Evolutionary conservation across 2,329 filamentous ascomycete genomes (phyloP).

Genomic region (Monosporascus cannonballus): DNA sequence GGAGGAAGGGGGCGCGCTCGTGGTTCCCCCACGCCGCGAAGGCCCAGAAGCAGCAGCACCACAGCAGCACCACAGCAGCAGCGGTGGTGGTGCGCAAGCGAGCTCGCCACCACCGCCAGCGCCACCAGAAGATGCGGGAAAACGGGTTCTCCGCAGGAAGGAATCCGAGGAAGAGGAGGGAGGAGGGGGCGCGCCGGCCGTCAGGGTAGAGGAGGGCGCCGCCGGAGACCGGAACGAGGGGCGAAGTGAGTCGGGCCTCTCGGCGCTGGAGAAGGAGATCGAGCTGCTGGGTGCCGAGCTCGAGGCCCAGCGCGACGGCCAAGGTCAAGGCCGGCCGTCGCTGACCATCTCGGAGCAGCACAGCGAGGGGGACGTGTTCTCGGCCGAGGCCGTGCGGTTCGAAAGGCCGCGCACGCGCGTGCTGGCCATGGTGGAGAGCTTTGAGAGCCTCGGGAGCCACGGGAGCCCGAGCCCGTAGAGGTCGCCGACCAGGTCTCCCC

Average conservation of each 20-base stretch:
- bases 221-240: neutral
- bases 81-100: neutral
- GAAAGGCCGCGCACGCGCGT: slow-evolving; percentile 14
- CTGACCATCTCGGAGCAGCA: slow-evolving; percentile 9
- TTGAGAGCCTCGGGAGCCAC: slow-evolving; percentile 38
- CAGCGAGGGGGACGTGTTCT: slow-evolving; percentile 23
- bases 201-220: slow-evolving; percentile 2
- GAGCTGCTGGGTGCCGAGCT: slow-evolving; percentile 6
- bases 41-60: neutral
- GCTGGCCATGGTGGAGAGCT: slow-evolving; percentile 46
- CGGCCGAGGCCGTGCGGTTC: slow-evolving; percentile 39
- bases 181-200: neutral
- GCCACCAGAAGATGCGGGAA: slow-evolving; percentile 5
- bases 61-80: too few relatives aligned
- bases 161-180: neutral
- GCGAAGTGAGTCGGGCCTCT: neutral
- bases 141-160: slow-evolving; percentile 16
- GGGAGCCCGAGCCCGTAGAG: slow-evolving; percentile 33
- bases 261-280: slow-evolving; percentile 4
- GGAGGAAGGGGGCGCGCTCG: neutral
- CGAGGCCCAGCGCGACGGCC: neutral
- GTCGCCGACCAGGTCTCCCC: slow-evolving; percentile 11
- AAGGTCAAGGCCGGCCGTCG: slow-evolving; percentile 7
- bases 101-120: neutral
- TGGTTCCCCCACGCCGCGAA: neutral